Percentiles rank a stretch among this genome's conserved stretches.
Evolutionary conservation across 495 filamentous ascomycete species (phyloP).

Genomic region (Aspergillus bertholletiae): DNA sequence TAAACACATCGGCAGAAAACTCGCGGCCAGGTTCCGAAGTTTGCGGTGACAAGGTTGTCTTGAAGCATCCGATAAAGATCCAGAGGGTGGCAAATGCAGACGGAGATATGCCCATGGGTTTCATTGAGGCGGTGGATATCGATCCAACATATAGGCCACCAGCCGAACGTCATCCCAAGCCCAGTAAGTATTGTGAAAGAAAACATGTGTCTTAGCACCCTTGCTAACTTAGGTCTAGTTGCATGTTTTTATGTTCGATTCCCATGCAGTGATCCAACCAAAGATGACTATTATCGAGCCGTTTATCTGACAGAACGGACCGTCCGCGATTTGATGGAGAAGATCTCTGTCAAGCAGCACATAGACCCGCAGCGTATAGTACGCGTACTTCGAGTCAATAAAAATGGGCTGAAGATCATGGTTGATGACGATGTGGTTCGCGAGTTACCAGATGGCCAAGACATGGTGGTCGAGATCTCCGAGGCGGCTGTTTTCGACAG

Average conservation of each 20-base stretch:
- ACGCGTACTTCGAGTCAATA: slow-evolving; percentile 66
- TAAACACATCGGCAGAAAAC: slow-evolving; percentile 10
- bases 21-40: slow-evolving; percentile 16
- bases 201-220: not conserved
- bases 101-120: slow-evolving; percentile 57
- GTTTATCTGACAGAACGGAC: slow-evolving; percentile 81
- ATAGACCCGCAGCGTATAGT: slow-evolving; percentile 68
- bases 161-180: slow-evolving; percentile 63
- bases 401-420: slow-evolving; percentile 73
- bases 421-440: slow-evolving; percentile 88
- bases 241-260: slow-evolving; percentile 87
- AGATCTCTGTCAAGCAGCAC: slow-evolving; percentile 71
- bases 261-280: slow-evolving; percentile 44
- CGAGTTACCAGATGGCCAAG: slow-evolving; percentile 86
- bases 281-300: slow-evolving; percentile 73
- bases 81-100: slow-evolving; percentile 38
- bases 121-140: slow-evolving; percentile 89
- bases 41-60: slow-evolving; percentile 11
- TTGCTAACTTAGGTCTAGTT: slow-evolving; percentile 39
- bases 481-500: slow-evolving; percentile 25
- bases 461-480: slow-evolving; percentile 69
- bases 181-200: slow-evolving; percentile 45
- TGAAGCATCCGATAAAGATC: slow-evolving; percentile 43
- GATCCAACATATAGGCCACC: slow-evolving; percentile 84
- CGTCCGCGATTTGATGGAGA: slow-evolving; percentile 62